Evolutionary conservation across 2,329 filamentous ascomycete genomes (phyloP), one percentile per base, ranked within the genome.

Genomic region (Diaporthe sp.): DNA sequence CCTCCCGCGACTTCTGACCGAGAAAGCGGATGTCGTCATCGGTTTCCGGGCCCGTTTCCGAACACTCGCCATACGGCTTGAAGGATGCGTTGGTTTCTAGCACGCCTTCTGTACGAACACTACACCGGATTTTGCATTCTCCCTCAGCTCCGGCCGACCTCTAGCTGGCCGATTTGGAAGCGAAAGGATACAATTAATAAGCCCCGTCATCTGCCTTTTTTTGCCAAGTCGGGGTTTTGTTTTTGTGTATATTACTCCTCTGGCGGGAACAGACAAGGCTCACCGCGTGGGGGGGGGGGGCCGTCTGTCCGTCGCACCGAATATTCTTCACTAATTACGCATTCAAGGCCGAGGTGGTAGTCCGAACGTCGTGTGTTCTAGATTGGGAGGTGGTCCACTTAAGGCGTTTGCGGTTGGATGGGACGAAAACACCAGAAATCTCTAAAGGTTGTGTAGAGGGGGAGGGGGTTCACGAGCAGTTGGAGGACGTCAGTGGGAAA

Each of bases 241-340:
- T 73, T 68, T 62, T 77, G 68, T 77, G 73, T 76, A 77, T 71
- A 77, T 71, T 75, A 73, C 44, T 72, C 61, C 65, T 72, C 57
- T 61, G 72, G 72, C 72, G 73, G 72, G 60, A 37, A 62, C 44
- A 49, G 73, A 53, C 58, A 55, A 42, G 2, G 71, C 12, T 28
- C 58, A 65, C 51, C 7, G 60, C 44, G 44, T 19, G 49, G 67
- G 19, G 34, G 34, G 49, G 67, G 19, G 34, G 34, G 67, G 51
- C 53, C n/a, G 53, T 70, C 61, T 19, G 25, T 44, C 46, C 39
- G 57, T 55, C 72, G 71, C 49, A 61, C 46, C 62, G 34, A 51
- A 71, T 73, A 71, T 51, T 39, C 72, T 73, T 65, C 53, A 73
- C 44, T 75, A 76, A 76, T 75, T 61, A 65, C 75, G 61, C 71